These are phyloP conservation scores for Sclerotinia spermophila DNA, from an alignment of 2,329 filamentous ascomycete species.

Conservation along the genomic window DNA sequence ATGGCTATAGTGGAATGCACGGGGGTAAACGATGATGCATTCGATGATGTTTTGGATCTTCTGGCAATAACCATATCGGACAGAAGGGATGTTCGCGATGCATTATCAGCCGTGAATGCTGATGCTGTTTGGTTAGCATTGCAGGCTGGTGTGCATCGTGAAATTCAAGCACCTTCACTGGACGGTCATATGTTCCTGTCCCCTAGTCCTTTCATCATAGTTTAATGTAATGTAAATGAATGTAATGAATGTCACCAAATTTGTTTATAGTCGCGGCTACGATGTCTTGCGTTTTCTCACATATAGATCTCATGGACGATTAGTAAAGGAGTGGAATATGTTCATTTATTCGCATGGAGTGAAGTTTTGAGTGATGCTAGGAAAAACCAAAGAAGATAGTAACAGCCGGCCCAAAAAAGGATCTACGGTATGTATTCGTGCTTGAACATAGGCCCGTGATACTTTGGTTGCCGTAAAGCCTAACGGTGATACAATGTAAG, in stretches of 20 bases:
- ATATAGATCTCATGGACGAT: neutral
- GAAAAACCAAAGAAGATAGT: constrained; percentile 4
- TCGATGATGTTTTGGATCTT: constrained; percentile 67
- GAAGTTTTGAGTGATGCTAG: constrained; percentile 7
- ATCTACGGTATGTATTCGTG: neutral
- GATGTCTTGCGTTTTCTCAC: neutral
- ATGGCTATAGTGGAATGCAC: constrained; percentile 60
- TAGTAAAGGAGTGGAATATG: constrained; percentile 6
- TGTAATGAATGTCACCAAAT: neutral
- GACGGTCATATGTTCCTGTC: constrained; percentile 41
- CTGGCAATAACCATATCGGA: constrained; percentile 49
- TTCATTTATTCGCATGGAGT: neutral
- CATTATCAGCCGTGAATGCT: constrained; percentile 61
- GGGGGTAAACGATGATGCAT: constrained; percentile 61
- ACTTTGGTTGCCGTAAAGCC: neutral
- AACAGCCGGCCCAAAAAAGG: neutral
- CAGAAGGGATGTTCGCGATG: constrained; percentile 48
- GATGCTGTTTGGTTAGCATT: constrained; percentile 72
- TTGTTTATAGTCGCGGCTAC: neutral
- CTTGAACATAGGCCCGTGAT: neutral
- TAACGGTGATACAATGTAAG: neutral
- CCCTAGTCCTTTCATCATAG: neutral
- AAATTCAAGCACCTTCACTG: constrained; percentile 42
- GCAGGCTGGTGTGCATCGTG: constrained; percentile 8
- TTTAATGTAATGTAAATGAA: neutral